Evolutionary conservation across 805 yeast genomes (phyloP), one percentile per base, ranked within the genome.

Genomic region (Alloascoidea hylecoeti): DNA sequence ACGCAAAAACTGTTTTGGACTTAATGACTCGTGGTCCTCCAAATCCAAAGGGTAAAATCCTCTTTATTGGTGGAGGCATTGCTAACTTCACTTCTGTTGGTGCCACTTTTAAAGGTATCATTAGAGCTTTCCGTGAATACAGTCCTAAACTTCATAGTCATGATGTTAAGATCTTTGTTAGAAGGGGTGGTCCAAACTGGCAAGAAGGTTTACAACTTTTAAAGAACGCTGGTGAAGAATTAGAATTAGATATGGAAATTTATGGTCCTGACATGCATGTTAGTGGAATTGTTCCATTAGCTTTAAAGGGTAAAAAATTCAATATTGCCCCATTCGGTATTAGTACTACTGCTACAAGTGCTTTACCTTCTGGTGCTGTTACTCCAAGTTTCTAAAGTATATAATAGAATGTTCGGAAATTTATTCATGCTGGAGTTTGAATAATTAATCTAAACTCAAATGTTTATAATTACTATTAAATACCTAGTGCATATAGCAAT

Each of bases 241-340:
- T 64, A 15, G 60, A 57, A 33, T 47, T 63, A 42, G 64, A 64
- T 28, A 63, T 63, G 68, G 68, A 63, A 51, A 59, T 64, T 41
- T 63, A 56, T 46, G 68, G 68, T n/a, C 68, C 68, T n/a, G 69
- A 64, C 42, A 64, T 63, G 69, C 68, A 63, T 46, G 69, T 63
- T 17, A 55, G 63, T 18, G 68, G 68, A 18, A 64, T 63, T 38
- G 69, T 63, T 13, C 68, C 68, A 19, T 46, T 63, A 36, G 68
- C 66, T 16, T 52, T 62, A 35, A 45, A 43, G 33, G 60, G 57
- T 44, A 62, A 61, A 57, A 55, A 60, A 15, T 64, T 66, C 33
- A 55, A 49, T 49, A 54, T 61, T 36, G 41, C 45, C 44, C 64
- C 63, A 13, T 62, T 62, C 45, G 67, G 67, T 35, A n/a, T 12